These are phyloP conservation scores for Hirsutella thompsonii DNA, from an alignment of 2,329 filamentous ascomycete genomes.

Conservation along the genomic window DNA sequence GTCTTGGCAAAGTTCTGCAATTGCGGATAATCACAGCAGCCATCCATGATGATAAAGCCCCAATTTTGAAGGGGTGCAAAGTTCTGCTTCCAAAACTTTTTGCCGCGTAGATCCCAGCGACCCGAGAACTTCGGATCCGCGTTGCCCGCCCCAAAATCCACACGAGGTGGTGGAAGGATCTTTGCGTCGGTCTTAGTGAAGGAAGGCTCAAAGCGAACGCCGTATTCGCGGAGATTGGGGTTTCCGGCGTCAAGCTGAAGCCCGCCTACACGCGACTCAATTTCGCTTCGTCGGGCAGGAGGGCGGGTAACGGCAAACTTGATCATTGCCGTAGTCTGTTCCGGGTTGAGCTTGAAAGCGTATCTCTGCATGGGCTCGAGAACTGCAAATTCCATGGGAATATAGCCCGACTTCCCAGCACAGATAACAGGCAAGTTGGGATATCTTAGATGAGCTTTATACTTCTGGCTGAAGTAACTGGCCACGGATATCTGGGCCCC, in stretches of 20 bases:
- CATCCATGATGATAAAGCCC: slow-evolving; percentile 57
- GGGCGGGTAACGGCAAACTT: slow-evolving; percentile 80
- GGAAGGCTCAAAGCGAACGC: slow-evolving; percentile 50
- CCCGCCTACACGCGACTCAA: slow-evolving; percentile 41
- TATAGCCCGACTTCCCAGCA: slow-evolving; percentile 38
- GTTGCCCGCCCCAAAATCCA: slow-evolving; percentile 50
- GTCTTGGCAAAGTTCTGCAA: slow-evolving; percentile 19
- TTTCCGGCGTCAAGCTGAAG: slow-evolving; percentile 60
- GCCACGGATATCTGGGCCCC: slow-evolving; percentile 31
- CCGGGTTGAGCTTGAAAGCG: slow-evolving; percentile 45
- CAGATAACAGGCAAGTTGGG: slow-evolving; percentile 43
- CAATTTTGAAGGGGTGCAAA: slow-evolving; percentile 51
- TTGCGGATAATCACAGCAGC: slow-evolving; percentile 29
- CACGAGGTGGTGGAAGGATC: slow-evolving; percentile 55
- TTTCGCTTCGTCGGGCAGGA: slow-evolving; percentile 49
- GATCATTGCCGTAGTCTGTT: slow-evolving; percentile 77
- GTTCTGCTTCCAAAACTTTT: slow-evolving; percentile 60
- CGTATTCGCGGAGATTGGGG: slow-evolving; percentile 57
- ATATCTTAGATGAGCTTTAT: slow-evolving; percentile 34
- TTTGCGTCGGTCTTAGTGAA: slow-evolving; percentile 59
- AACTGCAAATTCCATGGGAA: slow-evolving; percentile 49
- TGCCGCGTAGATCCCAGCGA: slow-evolving; percentile 77
- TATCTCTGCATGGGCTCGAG: slow-evolving; percentile 45
- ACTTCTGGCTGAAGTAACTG: slow-evolving; percentile 44
- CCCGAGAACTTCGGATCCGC: slow-evolving; percentile 54